Evolutionary conservation across 2,329 filamentous ascomycete genomes (phyloP), one percentile per base, ranked within the genome.

Genomic region (Colletotrichum incanum): DNA sequence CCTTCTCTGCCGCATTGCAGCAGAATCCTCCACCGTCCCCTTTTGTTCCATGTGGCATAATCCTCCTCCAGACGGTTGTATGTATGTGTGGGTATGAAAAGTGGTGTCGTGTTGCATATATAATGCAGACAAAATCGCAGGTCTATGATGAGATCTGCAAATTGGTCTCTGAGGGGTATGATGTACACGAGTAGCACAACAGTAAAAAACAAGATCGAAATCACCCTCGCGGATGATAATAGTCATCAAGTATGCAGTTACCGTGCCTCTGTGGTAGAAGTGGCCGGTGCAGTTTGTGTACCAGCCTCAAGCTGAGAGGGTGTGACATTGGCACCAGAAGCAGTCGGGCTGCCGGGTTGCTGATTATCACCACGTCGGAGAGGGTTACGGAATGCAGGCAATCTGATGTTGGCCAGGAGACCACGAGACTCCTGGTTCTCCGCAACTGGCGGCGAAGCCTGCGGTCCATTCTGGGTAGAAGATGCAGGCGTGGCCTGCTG

Each of bases 251-350:
- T 39, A 41, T 9, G 12, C 28, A 26, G 39, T 70, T 54, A 70
- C 54, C 70, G 59, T 5, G 66, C 28, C 47, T 65, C 70, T 12
- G 70, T 50, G 8, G 62, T 69, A 20, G 62, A 45, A 28, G 55
- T 50, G 43, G 74, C 60, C 6, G 55, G 47, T 14, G 61, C 73
- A 43, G 77, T 76, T 62, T 81, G 81, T 62, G 79, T 78, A 65
- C 84, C 86, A 31, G 86, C 81, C 77, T 87, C 86, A 14, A 87
- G 80, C 74, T 87, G 85, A 62, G 84, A 85, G 7, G 86, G 86
- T 14, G 85, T 86, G 37, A 82, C 78, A 60, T 78, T 79, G 14
- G 78, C 74, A 28, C 76, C 78, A 12, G 78, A 78, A 18, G 76
- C 76, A 16, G 75, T 73, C 26, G 74, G 74, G 18, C 75, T 74